Base-by-base conservation (phyloP, 2,329 filamentous ascomycete species). In the Sclerotinia nivalis region DNA sequence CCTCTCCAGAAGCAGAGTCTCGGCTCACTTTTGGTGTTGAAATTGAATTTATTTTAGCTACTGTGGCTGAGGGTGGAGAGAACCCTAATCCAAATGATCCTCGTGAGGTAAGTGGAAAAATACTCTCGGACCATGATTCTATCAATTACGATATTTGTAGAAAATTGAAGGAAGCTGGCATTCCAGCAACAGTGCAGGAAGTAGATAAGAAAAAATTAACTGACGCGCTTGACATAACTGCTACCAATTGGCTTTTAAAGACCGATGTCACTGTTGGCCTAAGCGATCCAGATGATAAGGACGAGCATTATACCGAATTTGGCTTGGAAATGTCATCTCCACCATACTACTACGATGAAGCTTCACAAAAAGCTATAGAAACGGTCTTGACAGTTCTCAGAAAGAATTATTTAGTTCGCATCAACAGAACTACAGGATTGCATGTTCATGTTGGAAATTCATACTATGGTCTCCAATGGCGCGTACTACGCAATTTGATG, bases 391-490 rank as follows among this genome's bases (percentile, higher is more conserved):
- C 45, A 6, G 9, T 71, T 1, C 25, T 77, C 1, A 50, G 52
- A 5, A 58, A 60, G 0, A 72, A 55, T 5, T 75, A 76, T 55
- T 60, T 75, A 13, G 47, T 77, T 22, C 54, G 73, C 18, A 64
- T 71, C 43, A 77, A 79, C 67, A 10, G 68, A 1, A 71, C 65
- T 2, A 74, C 72, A 37, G 77, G 77, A 0, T 28, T 79, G 0
- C 78, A 80, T 60, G 75, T 80, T 54, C 79, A 80, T 61, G 65
- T 80, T 40, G 78, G 78, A 2, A 74, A 77, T 15, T 72, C 72
- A 8, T 40, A 49, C 8, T 25, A 69, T 22, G 72, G 74, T 0
- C 76, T 78, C 28, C 58, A 72, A 12, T 65, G 75, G 13, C 28
- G 61, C 4, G 74, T 73, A 1, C 47, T 80, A 22, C 76, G 75